These are phyloP conservation scores for Gossypium gossypioides DNA, from an alignment of 441 rosid genomes.

Conservation along the genomic window DNA sequence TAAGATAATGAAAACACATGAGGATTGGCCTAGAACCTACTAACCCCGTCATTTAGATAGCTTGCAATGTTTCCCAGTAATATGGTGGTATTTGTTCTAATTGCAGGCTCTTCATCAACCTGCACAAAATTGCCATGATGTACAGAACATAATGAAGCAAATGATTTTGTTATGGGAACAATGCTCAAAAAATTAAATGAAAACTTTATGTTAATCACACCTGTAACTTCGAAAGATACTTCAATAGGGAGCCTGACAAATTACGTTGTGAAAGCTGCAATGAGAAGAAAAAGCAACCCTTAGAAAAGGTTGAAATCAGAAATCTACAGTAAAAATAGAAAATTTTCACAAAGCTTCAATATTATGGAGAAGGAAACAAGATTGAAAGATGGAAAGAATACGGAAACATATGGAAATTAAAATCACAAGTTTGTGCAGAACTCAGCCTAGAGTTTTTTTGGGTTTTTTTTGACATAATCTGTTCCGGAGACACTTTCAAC, in stretches of 20 bases:
- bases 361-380: background rate
- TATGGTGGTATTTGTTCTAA: conserved; percentile 95
- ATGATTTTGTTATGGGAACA: background rate
- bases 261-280: conserved; percentile 97
- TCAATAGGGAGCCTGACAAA: conserved; percentile 76
- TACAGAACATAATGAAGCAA: background rate
- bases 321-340: background rate
- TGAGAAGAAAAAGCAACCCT: conserved; percentile 17
- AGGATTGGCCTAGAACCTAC: conserved; percentile 22
- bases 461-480: background rate
- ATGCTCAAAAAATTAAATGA: background rate
- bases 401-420: background rate
- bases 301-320: conserved; percentile 13
- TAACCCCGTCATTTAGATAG: conserved; percentile 88
- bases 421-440: background rate
- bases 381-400: background rate
- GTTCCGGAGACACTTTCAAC: background rate
- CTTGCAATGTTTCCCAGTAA: conserved; percentile 93
- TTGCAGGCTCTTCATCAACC: conserved; percentile 99
- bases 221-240: conserved; percentile 94
- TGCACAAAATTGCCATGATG: conserved; percentile 19
- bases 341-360: background rate
- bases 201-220: conserved; percentile 25
- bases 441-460: background rate
- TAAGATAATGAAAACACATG: conserved; percentile 12